Percentiles rank a stretch among this genome's conserved stretches.
Conservation (phyloP, 345 rosid species). For the Salix caprea region DNA sequence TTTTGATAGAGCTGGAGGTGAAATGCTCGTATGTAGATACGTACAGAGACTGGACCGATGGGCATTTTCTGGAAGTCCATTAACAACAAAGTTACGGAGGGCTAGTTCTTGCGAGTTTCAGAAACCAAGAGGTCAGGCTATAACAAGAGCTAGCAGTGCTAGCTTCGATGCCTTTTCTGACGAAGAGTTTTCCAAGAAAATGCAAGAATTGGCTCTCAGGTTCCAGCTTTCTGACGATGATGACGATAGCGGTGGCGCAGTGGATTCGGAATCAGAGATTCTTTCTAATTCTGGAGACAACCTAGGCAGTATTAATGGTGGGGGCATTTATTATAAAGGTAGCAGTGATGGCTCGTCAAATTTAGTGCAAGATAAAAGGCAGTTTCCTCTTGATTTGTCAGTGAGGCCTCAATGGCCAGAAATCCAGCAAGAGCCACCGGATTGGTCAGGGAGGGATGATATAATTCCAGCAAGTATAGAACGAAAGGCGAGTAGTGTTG, state of each 20-base stretch:
- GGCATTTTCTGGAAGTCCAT: constrained; percentile 41
- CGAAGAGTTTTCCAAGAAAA: constrained; percentile 64
- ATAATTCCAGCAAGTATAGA: constrained; percentile 52
- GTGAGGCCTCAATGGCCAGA: constrained; percentile 30
- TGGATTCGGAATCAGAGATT: constrained; percentile 10
- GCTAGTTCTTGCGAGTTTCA: constrained; percentile 45
- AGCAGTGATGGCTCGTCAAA: not conserved
- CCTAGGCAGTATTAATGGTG: constrained; percentile 1
- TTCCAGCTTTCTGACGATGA: constrained; percentile 45
- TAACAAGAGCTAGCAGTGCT: constrained; percentile 54
- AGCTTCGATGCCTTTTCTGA: constrained; percentile 56
- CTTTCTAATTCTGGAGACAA: constrained; percentile 17
- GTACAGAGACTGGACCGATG: constrained; percentile 41
- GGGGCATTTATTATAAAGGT: not conserved
- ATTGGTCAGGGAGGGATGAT: constrained; percentile 22
- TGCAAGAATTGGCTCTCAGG: constrained; percentile 51
- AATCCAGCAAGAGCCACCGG: constrained; percentile 26
- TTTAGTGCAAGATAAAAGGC: not conserved
- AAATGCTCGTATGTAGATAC: constrained; percentile 23
- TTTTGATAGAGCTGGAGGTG: constrained; percentile 17
- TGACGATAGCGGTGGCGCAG: not conserved
- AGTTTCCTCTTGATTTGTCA: constrained; percentile 8
- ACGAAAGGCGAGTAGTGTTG: constrained; percentile 78
- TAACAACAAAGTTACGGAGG: constrained; percentile 32
- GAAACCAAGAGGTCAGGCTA: constrained; percentile 22